Base-by-base conservation (phyloP, 2,329 filamentous ascomycete species). In the Pseudogymnoascus sp. region DNA sequence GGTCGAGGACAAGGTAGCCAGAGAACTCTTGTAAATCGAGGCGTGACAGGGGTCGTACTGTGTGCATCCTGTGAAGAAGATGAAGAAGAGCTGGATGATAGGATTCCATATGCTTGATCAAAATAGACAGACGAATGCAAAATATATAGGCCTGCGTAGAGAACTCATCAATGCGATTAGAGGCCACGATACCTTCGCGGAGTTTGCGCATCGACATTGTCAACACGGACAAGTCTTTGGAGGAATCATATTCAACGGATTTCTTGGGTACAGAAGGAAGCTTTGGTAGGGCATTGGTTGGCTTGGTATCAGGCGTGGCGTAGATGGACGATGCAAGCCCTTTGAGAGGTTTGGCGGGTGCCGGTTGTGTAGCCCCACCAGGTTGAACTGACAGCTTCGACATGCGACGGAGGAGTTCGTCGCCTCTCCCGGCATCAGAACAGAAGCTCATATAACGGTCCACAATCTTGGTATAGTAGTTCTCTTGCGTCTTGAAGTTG, bases 371-470 rank as follows among this genome's bases (percentile, higher is more conserved):
- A 6, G 62, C 47, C 20, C 57, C 59, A 28, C 59, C 22, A 38
- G 64, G 9, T 38, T 60, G 32, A 62, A 75, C 74, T 62, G 68
- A 70, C 18, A 94, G 78, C 1, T 85, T 85, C 2, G 87, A 82
- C 71, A 96, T 92, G 60, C 89, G 87, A 58, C 82, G 80, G 63
- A 91, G 83, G 25, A 97, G 83, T 66, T 88, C 85, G 65, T 89
- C 85, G 59, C 86, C 81, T 69, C 88, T 83, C 61, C 86, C 83
- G 14, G 85, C 84, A 35, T 86, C 81, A 58, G 89, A 89, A 77
- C 91, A 96, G 73, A 96, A 95, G 65, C 85, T 84, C 83, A 96
- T 88, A 76, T 96, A 97, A 57, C 91, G 85, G 70, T 93, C 87
- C 62, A 92, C 85, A 68, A 97, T 95, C 71, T 87, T 90, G 71